These are phyloP conservation scores for Amanita muscaria DNA, from an alignment of 768 basidiomycete species.

Conservation along the genomic window DNA sequence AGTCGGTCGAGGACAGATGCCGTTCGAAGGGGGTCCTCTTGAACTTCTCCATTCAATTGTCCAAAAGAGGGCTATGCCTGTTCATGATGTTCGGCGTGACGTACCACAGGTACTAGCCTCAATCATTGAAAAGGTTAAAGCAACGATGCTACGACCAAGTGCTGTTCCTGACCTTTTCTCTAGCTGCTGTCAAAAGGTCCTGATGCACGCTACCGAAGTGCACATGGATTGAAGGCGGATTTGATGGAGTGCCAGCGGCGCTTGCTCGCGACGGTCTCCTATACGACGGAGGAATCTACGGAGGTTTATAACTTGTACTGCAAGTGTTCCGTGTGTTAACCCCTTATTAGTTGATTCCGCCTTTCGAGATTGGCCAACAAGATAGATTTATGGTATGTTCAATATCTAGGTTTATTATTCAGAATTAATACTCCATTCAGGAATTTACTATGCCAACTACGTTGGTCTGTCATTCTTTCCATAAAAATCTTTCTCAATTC, in stretches of 20 bases:
- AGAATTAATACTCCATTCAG: constrained; percentile 20
- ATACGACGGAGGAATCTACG: constrained; percentile 44
- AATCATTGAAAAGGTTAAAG: constrained; percentile 56
- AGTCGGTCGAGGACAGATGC: constrained; percentile 60
- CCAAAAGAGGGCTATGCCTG: constrained; percentile 65
- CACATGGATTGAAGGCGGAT: constrained; percentile 59
- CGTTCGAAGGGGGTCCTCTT: constrained; percentile 49
- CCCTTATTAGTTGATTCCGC: constrained; percentile 47
- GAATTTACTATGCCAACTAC: constrained; percentile 65
- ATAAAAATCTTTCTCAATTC: neutral
- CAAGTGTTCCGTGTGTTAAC: constrained; percentile 10
- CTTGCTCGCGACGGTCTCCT: constrained; percentile 49
- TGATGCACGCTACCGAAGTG: constrained; percentile 63
- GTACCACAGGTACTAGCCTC: constrained; percentile 61
- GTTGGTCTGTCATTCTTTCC: constrained; percentile 32
- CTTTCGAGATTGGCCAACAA: constrained; percentile 55
- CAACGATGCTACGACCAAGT: neutral
- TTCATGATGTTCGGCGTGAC: constrained; percentile 66
- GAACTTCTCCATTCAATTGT: constrained; percentile 66
- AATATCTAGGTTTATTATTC: neutral
- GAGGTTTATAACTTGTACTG: constrained; percentile 30
- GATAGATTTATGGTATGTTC: constrained; percentile 53
- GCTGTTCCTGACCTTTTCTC: constrained; percentile 4
- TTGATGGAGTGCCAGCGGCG: constrained; percentile 60
- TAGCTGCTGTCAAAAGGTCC: constrained; percentile 64